Conservation (phyloP, 75 land plant species). For the Selaginella tamariscina region DNA sequence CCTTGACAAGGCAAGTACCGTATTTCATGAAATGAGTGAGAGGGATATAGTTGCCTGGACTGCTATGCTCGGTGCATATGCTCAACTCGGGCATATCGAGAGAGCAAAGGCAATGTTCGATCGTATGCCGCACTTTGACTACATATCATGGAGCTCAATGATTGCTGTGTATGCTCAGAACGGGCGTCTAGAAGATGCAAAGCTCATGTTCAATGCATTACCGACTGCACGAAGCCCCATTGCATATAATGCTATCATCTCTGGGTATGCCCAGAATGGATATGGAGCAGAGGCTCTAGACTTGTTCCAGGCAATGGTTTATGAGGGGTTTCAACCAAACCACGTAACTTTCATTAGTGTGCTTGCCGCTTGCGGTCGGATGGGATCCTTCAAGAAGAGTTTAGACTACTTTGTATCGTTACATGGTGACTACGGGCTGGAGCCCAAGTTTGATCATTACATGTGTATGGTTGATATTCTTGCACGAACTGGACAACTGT, state of each 20-base stretch:
- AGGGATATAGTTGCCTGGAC: neutral
- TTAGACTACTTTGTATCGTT: neutral
- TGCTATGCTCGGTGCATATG: neutral
- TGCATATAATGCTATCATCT: neutral
- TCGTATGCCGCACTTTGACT: neutral
- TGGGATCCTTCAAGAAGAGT: neutral
- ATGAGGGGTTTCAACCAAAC: constrained; percentile 1
- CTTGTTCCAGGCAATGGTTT: neutral
- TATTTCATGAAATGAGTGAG: neutral
- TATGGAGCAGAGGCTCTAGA: neutral
- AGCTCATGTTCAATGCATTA: neutral
- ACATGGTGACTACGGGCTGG: neutral
- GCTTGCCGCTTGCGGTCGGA: neutral
- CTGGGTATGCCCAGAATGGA: constrained; percentile 6
- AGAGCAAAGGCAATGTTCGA: neutral
- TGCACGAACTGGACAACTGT: neutral
- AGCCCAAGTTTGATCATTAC: neutral
- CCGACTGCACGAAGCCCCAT: neutral
- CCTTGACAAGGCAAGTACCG: neutral
- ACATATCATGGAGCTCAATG: neutral
- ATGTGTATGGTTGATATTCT: neutral
- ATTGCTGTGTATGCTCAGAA: neutral
- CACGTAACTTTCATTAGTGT: neutral
- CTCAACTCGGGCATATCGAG: neutral
- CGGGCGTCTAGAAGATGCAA: neutral